Base-by-base conservation (phyloP, 2,329 filamentous ascomycete species). In the Fusarium caatingaense region DNA sequence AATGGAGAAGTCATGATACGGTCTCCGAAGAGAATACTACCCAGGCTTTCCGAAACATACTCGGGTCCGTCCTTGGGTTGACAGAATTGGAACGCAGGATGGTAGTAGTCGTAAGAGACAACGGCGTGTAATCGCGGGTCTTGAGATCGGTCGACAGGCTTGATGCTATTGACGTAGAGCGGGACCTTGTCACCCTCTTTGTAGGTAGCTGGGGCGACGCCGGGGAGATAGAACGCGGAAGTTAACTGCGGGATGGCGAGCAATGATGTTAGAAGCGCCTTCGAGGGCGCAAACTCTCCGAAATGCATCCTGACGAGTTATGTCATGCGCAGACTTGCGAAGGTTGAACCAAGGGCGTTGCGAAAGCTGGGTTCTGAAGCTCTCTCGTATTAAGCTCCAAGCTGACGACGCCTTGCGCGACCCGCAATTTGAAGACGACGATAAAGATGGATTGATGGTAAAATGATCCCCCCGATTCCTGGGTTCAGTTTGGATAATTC, bases 1-100 rank as follows among this genome's bases (percentile, higher is more conserved):
- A 97, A 97, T 0, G 95, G 93, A 37, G 95, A 98, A n/a, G 93
- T 97, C 83, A 93, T 93, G 83, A 99, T 99, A 60, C 96, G 89
- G 82, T 99, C 96, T 72, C 96, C 96, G 75, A 99, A 99, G 54
- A 99, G 82, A 78, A 99, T 99, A 84, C 95, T 98, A 25, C 96
- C 96, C 69, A 99, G 81, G 66, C 80, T 81, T 82, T 98, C 96
- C 42, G 93, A 91, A 23, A 97, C 89, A 83, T 92, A 88, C 78
- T 94, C 81, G 11, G 94, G 90, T 4, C 93, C 93, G 65, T 86
- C 90, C 59, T 92, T 83, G 3, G 95, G 96, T 73, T 87, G 83
- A 81, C 96, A 99, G 84, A 98, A 97, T 77, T 92, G 90, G 81
- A 99, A 97, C 6, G 87, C 87, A 8, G 90, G 88, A 75, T 96